A percentile compares a stretch with the other conserved stretches of the same genome.
These are phyloP conservation scores for Alternaria gaisen DNA, from an alignment of 2,329 filamentous ascomycete species.

Conservation along the genomic window DNA sequence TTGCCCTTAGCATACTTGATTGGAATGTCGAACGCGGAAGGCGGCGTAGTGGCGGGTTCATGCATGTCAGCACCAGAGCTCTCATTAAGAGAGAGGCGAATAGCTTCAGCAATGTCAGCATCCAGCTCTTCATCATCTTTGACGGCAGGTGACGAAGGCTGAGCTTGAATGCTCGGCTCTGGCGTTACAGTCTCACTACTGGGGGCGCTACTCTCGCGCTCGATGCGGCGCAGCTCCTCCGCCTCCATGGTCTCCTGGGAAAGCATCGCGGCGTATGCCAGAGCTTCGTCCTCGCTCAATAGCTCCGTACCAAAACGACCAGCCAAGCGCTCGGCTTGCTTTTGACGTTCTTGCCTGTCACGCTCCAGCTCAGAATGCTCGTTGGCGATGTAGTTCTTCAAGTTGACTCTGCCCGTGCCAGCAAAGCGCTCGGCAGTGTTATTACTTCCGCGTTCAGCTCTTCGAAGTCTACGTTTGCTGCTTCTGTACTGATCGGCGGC, in stretches of 20 bases:
- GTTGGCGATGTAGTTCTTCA: constrained; percentile 85
- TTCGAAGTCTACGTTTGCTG: constrained; percentile 80
- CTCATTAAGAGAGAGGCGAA: constrained; percentile 60
- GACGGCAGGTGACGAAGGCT: constrained; percentile 39
- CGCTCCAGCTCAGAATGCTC: constrained; percentile 81
- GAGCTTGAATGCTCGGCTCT: constrained; percentile 39
- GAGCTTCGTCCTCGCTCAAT: constrained; percentile 67
- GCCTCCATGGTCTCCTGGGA: constrained; percentile 66
- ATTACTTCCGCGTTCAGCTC: constrained; percentile 72
- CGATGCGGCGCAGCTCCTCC: constrained; percentile 58
- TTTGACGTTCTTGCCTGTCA: constrained; percentile 72
- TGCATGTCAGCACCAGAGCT: constrained; percentile 24
- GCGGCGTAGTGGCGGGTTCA: constrained; percentile 15
- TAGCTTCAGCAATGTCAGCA: constrained; percentile 69
- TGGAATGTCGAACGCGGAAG: constrained; percentile 53
- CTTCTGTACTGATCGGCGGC: constrained; percentile 75
- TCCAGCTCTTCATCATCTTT: constrained; percentile 61
- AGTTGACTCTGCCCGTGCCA: constrained; percentile 71
- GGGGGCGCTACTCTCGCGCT: constrained; percentile 52
- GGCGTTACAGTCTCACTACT: constrained; percentile 52
- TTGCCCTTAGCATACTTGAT: constrained; percentile 56
- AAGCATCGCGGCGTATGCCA: constrained; percentile 70
- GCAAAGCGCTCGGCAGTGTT: constrained; percentile 65
- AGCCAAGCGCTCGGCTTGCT: constrained; percentile 74
- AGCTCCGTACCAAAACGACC: constrained; percentile 86